These are phyloP conservation scores for Polygonum maritimum DNA, from an alignment of 148 eudicot species.

Conservation along the genomic window DNA sequence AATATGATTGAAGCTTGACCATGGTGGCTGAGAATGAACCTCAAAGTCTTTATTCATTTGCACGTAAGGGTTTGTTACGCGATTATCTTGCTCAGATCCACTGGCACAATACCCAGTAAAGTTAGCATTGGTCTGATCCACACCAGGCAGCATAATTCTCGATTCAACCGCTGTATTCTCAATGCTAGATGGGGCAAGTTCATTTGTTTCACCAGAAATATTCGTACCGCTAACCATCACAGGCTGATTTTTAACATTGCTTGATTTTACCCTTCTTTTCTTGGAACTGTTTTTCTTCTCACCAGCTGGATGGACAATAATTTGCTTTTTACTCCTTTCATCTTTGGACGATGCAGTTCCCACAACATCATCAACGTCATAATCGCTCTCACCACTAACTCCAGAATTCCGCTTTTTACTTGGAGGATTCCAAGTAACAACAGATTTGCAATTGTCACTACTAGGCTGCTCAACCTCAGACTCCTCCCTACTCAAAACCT, in stretches of 20 bases:
- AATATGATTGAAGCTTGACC: constrained; percentile 22
- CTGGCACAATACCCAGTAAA: neutral
- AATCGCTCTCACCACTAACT: constrained; percentile 65
- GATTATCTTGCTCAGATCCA: constrained; percentile 21
- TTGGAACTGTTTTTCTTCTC: constrained; percentile 16
- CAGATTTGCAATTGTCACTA: constrained; percentile 60
- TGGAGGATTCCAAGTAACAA: constrained; percentile 40
- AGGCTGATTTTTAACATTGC: constrained; percentile 23
- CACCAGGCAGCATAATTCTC: neutral
- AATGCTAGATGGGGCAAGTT: constrained; percentile 3
- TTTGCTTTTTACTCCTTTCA: constrained; percentile 32
- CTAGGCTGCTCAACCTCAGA: constrained; percentile 45
- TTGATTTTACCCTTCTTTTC: constrained; percentile 28
- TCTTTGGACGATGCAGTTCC: constrained; percentile 73
- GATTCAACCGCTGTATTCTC: neutral
- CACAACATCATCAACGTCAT: constrained; percentile 76
- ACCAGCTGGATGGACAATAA: constrained; percentile 28
- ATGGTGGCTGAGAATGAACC: constrained; percentile 27
- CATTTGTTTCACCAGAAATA: constrained; percentile 27
- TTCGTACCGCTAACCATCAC: constrained; percentile 22
- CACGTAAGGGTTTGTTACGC: constrained; percentile 19
- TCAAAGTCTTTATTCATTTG: constrained; percentile 23
- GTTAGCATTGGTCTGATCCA: neutral
- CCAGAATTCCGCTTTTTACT: constrained; percentile 45
- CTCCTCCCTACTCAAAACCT: constrained; percentile 75